Conservation (phyloP, 2,329 filamentous ascomycete species). For the Neocucurbitaria cava region DNA sequence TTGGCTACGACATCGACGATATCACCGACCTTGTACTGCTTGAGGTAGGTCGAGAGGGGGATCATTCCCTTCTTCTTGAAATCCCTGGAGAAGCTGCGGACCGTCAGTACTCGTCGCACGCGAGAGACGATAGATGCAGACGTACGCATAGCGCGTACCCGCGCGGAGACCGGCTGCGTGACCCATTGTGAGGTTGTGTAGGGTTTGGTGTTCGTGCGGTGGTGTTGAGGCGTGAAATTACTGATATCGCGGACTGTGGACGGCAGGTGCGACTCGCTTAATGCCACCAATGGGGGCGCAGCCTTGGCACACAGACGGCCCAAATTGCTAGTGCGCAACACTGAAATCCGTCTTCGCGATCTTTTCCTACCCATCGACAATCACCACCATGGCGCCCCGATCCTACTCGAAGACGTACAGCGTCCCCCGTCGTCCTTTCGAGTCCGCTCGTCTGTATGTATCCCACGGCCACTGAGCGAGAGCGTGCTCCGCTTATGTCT, state of each 20-base stretch:
- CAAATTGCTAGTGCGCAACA: not conserved
- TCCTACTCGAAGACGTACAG: constrained; percentile 99
- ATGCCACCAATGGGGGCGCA: not conserved
- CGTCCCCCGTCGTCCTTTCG: constrained; percentile 97
- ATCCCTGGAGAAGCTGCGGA: constrained; percentile 74
- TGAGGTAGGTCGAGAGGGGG: constrained; percentile 90
- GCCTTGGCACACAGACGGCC: not conserved
- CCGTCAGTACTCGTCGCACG: constrained; percentile 29
- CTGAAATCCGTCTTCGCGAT: not conserved
- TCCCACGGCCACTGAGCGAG: constrained; percentile 91
- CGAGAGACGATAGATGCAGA: constrained; percentile 10
- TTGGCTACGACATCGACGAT: constrained; percentile 99
- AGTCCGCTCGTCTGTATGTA: constrained; percentile 99
- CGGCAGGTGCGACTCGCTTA: not conserved
- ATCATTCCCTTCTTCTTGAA: constrained; percentile 98
- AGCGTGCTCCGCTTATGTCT: constrained; percentile 99
- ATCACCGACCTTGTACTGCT: constrained; percentile 95
- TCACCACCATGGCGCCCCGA: constrained; percentile 58
- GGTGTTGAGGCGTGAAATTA: constrained; percentile 11
- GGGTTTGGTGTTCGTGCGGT: constrained; percentile 29
- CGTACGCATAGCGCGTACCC: constrained; percentile 52
- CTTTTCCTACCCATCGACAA: constrained; percentile 36
- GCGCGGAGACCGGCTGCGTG: constrained; percentile 58
- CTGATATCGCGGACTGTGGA: constrained; percentile 6
- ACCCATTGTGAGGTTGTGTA: constrained; percentile 57